A percentile compares a stretch with the other conserved stretches of the same genome.
Evolutionary conservation across 2,329 filamentous ascomycete species (phyloP).

Genomic region (Diaporthe sp.): DNA sequence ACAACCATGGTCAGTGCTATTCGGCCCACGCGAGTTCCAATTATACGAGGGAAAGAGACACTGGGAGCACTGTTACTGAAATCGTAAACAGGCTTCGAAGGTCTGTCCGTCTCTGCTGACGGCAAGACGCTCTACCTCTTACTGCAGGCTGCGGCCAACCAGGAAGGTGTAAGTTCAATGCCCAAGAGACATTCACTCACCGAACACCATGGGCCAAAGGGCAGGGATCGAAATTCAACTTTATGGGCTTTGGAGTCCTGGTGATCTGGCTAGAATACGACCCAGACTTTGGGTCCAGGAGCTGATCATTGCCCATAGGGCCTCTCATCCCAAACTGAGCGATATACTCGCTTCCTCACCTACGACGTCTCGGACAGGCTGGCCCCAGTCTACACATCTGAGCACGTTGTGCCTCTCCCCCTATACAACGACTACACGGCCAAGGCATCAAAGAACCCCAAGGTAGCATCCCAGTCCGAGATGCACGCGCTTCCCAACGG

Average conservation of each 20-base stretch:
- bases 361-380: slow-evolving; percentile 60
- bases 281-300: neutral
- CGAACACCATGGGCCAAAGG: neutral
- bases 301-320: slow-evolving; percentile 9
- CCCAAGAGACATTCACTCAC: neutral
- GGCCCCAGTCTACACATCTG: slow-evolving; percentile 63
- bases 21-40: neutral
- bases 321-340: slow-evolving; percentile 32
- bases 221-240: neutral
- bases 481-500: slow-evolving; percentile 73
- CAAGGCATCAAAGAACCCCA: slow-evolving; percentile 52
- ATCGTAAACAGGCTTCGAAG: slow-evolving; percentile 68
- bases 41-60: too few species aligned
- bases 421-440: slow-evolving; percentile 65
- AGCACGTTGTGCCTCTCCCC: slow-evolving; percentile 77
- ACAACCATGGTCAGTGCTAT: slow-evolving; percentile 68
- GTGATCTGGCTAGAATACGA: too few species aligned
- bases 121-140: slow-evolving; percentile 75
- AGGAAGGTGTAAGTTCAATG: slow-evolving; percentile 65
- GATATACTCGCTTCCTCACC: slow-evolving; percentile 72
- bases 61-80: neutral
- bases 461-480: slow-evolving; percentile 76
- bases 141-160: slow-evolving; percentile 74
- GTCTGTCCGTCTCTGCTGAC: slow-evolving; percentile 72
- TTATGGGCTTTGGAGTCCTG: too few species aligned